Base-by-base conservation (phyloP, 2,329 filamentous ascomycete genomes). In the Aureobasidium lini region DNA sequence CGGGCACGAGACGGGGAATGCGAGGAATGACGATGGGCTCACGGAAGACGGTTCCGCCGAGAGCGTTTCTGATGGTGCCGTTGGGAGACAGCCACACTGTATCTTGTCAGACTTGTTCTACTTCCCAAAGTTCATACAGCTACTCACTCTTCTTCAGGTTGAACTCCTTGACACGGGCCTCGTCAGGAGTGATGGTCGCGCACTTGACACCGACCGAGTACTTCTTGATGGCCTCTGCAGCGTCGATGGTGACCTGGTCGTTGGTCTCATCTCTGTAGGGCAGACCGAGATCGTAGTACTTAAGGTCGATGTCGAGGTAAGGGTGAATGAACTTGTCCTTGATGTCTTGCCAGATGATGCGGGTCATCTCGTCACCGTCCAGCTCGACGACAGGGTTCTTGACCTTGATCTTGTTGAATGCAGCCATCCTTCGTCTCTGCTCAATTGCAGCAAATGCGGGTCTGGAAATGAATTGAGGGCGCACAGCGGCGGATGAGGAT, bases 121-220 rank as follows among this genome's bases (percentile, higher is more conserved):
- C 29, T 13, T 44, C 40, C 23, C 47, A n/a, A 61, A 48, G 50
- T 23, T 28, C 37, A 58, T 63, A 63, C 56, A 28, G 54, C 53
- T 36, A 67, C 86, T 75, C 78, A 92, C 88, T 97, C 81, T 97
- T 87, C 88, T 97, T 99, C 68, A 99, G 84, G 74, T 96, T 92
- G 78, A 97, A 99, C 78, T 97, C 94, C 81, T 97, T 84, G 32
- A 99, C 93, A 73, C 94, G 88, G 65, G 85, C 88, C 84, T 99
- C 94, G 74, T 99, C 94, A 40, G 94, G 94, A 44, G 94, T 99
- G 79, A 99, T 99, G 74, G 94, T 99, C 66, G 94, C 94, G 77
- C 94, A 99, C 83, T 99, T 99, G 80, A 99, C 90, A 76, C 93
- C 94, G 59, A 99, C 94, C 62, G 88, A 90, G 83, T 97, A 96